phyloP scores from a whole-genome alignment of 2,329 filamentous ascomycete genomes.

The Aspergillus ochraceoroseus region DNA sequence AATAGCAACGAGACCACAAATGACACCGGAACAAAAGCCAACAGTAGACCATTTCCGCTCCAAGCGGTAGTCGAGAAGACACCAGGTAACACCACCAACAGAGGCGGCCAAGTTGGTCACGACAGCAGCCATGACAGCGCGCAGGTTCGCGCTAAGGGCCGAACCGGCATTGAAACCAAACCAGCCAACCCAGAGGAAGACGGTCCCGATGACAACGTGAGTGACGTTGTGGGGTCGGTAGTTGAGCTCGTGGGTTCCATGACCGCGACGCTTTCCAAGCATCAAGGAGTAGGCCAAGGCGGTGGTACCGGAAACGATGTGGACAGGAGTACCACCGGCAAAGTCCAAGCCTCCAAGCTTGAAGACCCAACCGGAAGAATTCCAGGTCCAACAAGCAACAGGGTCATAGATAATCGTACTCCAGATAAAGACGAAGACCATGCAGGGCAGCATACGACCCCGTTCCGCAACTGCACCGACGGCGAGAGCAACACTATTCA shows the following conservation, averaged over 20 bases:
- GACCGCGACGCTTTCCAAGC: constrained; percentile 77
- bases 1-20: constrained; percentile 81
- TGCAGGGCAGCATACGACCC: constrained; percentile 79
- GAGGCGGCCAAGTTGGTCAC: constrained; percentile 83
- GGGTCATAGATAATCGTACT: constrained; percentile 84
- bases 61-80: constrained; percentile 78
- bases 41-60: constrained; percentile 91
- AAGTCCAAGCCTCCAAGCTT: constrained; percentile 75
- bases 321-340: constrained; percentile 49
- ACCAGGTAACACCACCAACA: constrained; percentile 83
- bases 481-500: constrained; percentile 66
- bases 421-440: constrained; percentile 93
- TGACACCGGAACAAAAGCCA: constrained; percentile 85
- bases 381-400: constrained; percentile 95
- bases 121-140: constrained; percentile 78
- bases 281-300: constrained; percentile 88
- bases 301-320: constrained; percentile 76
- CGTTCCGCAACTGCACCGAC: constrained; percentile 81
- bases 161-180: constrained; percentile 92
- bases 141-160: constrained; percentile 72
- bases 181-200: constrained; percentile 94
- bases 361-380: constrained; percentile 72
- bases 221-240: constrained; percentile 91
- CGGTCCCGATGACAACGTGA: constrained; percentile 84
- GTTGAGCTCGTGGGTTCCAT: constrained; percentile 82